Evolutionary conservation across 1,139 yeast species (phyloP).

Genomic region (Hanseniaspora sp.): DNA sequence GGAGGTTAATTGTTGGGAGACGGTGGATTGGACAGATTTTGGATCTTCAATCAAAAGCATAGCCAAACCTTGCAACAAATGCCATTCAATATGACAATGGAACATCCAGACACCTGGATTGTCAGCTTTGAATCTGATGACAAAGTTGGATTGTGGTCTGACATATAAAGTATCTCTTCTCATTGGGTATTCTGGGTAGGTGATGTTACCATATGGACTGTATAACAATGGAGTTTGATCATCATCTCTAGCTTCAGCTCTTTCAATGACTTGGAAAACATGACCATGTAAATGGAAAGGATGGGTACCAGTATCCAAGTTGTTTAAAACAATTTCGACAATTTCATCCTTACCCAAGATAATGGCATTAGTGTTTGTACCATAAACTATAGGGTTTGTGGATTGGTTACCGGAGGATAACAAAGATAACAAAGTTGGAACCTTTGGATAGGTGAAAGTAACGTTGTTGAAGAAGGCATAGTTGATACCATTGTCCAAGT

Average conservation of each 20-base stretch:
- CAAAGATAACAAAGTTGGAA: constrained; percentile 72
- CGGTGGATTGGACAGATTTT: constrained; percentile 41
- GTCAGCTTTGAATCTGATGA: constrained; percentile 60
- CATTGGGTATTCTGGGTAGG: constrained; percentile 56
- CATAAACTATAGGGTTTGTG: constrained; percentile 52
- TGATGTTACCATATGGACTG: constrained; percentile 36
- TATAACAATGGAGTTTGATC: constrained; percentile 41
- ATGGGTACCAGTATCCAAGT: constrained; percentile 65
- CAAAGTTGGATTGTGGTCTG: constrained; percentile 58
- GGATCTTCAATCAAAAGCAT: constrained; percentile 71
- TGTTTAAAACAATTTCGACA: constrained; percentile 58
- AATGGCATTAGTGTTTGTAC: constrained; percentile 63
- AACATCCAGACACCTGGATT: constrained; percentile 90
- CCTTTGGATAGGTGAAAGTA: constrained; percentile 67
- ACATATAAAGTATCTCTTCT: constrained; percentile 59
- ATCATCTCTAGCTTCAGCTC: constrained; percentile 43
- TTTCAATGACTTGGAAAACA: constrained; percentile 53
- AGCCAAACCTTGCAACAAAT: constrained; percentile 77
- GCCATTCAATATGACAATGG: constrained; percentile 96
- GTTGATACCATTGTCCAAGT: constrained; percentile 68
- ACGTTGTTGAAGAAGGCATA: constrained; percentile 84
- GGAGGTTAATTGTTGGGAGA: constrained; percentile 39
- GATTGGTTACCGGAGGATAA: constrained; percentile 54
- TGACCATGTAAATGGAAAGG: constrained; percentile 90
- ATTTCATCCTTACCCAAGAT: constrained; percentile 60